Conservation (phyloP, 768 basidiomycete species). For the Crucibulum laeve region DNA sequence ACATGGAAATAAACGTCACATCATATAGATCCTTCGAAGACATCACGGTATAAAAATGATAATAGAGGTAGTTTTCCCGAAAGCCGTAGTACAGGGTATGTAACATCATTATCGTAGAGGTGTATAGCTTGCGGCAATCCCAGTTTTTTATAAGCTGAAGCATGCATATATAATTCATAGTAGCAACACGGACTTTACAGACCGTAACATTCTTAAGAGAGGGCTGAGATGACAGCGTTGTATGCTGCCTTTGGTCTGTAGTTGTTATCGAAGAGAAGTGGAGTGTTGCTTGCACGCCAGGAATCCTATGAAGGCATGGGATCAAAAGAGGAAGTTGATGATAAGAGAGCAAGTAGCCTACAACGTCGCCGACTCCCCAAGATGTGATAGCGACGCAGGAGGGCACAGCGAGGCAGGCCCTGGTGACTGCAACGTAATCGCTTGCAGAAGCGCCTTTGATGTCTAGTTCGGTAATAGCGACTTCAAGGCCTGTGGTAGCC, state of each 20-base stretch:
- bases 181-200: not conserved
- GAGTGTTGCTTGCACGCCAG: conserved; percentile 28
- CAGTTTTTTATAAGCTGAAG: too few relatives aligned
- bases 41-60: too few relatives aligned
- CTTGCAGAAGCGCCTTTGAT: conserved; percentile 27
- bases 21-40: too few relatives aligned
- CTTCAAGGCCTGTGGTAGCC: conserved; percentile 30
- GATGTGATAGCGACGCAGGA: conserved; percentile 36
- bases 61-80: too few relatives aligned
- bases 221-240: conserved; percentile 8
- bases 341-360: conserved; percentile 10
- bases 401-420: conserved; percentile 34
- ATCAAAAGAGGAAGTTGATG: not conserved
- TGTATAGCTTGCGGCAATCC: too few relatives aligned
- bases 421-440: conserved; percentile 35
- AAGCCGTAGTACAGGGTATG: too few relatives aligned
- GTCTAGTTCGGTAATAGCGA: conserved; percentile 40
- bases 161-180: not conserved
- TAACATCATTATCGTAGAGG: too few relatives aligned
- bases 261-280: conserved; percentile 34
- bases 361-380: conserved; percentile 40
- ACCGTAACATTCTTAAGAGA: not conserved
- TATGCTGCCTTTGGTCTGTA: conserved; percentile 34
- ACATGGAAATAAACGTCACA: too few relatives aligned
- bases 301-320: conserved; percentile 22